Evolutionary conservation across 2,329 filamentous ascomycete genomes (phyloP).

Genomic region (Colletotrichum sansevieriae): DNA sequence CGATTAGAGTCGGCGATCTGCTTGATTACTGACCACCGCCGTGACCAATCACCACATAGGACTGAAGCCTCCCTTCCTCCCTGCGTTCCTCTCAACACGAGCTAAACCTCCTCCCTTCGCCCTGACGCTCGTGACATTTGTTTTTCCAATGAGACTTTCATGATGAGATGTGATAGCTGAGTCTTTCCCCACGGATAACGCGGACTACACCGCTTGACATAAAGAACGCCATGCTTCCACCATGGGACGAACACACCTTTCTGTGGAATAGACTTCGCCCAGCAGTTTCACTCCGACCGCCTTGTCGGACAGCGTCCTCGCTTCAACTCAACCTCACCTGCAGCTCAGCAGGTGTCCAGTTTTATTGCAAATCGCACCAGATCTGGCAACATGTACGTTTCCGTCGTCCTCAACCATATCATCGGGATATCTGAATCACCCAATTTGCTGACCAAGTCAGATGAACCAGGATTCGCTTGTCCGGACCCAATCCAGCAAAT

Average conservation of each 20-base stretch:
- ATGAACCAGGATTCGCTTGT: conserved; percentile 37
- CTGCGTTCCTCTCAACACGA: conserved; percentile 40
- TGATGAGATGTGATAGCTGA: neutral
- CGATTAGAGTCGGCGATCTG: conserved; percentile 23
- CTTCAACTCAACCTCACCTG: neutral
- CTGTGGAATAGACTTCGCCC: conserved; percentile 7
- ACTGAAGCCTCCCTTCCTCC: conserved; percentile 35
- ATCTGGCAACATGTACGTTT: conserved; percentile 12
- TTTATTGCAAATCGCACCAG: neutral
- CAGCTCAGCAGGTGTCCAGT: neutral
- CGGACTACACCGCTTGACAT: conserved; percentile 11
- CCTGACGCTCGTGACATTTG: neutral
- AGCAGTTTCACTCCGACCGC: conserved; percentile 15
- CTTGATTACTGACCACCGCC: conserved; percentile 13
- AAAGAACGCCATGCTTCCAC: conserved; percentile 26
- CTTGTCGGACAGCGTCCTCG: neutral
- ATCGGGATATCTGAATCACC: conserved; percentile 34
- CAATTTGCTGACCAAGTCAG: conserved; percentile 38
- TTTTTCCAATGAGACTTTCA: neutral
- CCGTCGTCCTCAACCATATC: conserved; percentile 11
- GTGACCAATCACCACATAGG: conserved; percentile 2
- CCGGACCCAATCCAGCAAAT: conserved; percentile 31
- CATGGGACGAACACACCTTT: neutral
- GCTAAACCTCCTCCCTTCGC: conserved; percentile 28
- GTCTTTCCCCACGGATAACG: neutral